Percentiles rank a stretch among this genome's conserved stretches.
Evolutionary conservation across 2,329 filamentous ascomycete species (phyloP).

Genomic region (Colletotrichum sp.): DNA sequence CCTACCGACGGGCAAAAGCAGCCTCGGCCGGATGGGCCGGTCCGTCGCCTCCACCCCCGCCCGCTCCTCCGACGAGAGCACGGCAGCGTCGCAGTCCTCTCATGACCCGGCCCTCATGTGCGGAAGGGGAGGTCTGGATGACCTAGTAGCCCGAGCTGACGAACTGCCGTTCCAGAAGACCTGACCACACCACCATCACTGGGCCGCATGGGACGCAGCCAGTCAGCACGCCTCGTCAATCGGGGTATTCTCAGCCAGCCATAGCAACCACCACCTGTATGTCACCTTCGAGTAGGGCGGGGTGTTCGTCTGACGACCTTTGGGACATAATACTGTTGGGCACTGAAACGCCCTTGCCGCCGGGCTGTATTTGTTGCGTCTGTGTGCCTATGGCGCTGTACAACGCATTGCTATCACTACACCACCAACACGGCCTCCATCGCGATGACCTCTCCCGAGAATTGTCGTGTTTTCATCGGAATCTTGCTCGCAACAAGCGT

Average conservation of each 20-base stretch:
- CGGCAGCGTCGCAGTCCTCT: background rate
- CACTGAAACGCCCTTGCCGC: conserved; percentile 50
- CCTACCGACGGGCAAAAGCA: background rate
- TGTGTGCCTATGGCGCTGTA: conserved; percentile 37
- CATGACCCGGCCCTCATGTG: background rate
- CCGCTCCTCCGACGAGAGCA: background rate
- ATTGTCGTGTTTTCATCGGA: background rate
- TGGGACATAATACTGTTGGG: conserved; percentile 48
- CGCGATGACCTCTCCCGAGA: background rate
- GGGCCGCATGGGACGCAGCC: conserved; percentile 22
- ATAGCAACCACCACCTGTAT: conserved; percentile 2
- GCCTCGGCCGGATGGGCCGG: background rate
- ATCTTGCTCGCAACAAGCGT: background rate
- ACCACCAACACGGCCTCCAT: background rate
- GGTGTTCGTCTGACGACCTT: conserved; percentile 40
- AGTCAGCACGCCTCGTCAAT: conserved; percentile 21
- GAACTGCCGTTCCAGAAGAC: background rate
- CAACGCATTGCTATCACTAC: conserved; percentile 45
- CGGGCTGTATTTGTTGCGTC: conserved; percentile 38
- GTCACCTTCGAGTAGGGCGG: conserved; percentile 6
- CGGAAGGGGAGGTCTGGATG: background rate
- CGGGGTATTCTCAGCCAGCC: conserved; percentile 14
- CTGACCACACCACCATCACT: conserved; percentile 6
- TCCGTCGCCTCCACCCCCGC: background rate
- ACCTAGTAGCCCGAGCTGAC: background rate